These are phyloP conservation scores for Pseudodiploospora longispora DNA, from an alignment of 2,329 filamentous ascomycete species.

Conservation along the genomic window DNA sequence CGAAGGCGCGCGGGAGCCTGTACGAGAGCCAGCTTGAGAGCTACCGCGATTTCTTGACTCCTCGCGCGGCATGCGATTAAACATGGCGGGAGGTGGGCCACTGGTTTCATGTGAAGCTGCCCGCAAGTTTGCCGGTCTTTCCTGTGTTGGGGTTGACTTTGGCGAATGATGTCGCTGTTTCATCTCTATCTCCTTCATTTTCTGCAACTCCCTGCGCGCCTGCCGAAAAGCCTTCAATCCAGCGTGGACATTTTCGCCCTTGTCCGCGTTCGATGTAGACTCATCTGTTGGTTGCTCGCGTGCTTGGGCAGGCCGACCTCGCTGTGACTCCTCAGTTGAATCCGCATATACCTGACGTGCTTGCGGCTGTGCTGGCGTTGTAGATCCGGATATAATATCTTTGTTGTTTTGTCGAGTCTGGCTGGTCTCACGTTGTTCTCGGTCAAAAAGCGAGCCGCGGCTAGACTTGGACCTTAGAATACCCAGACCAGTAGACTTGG, in stretches of 20 bases:
- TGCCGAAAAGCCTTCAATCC: constrained; percentile 51
- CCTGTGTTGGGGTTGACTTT: constrained; percentile 8
- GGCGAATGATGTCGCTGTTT: constrained; percentile 32
- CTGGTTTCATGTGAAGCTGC: constrained; percentile 35
- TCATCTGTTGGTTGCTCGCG: constrained; percentile 16
- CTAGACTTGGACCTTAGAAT: constrained; percentile 61
- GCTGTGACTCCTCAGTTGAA: neutral
- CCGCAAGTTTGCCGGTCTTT: constrained; percentile 20
- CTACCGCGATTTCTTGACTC: constrained; percentile 27
- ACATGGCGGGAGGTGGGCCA: constrained; percentile 35
- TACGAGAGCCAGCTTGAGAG: constrained; percentile 21
- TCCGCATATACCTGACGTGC: constrained; percentile 26
- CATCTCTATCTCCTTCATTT: constrained; percentile 44
- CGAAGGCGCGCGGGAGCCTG: constrained; percentile 23
- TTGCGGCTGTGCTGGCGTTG: constrained; percentile 32
- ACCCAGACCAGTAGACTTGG: constrained; percentile 50
- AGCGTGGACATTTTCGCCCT: constrained; percentile 37
- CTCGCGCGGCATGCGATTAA: constrained; percentile 37
- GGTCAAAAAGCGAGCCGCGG: constrained; percentile 52
- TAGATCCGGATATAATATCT: constrained; percentile 44
- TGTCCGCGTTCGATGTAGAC: constrained; percentile 19
- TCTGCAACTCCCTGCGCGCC: constrained; percentile 48
- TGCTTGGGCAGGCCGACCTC: constrained; percentile 8
- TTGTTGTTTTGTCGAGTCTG: constrained; percentile 53
- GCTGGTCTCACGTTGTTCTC: constrained; percentile 29